Evolutionary conservation across 2,329 filamentous ascomycete species (phyloP), one percentile per base, ranked within the genome.

Genomic region (Ceratocystiopsis minuta): DNA sequence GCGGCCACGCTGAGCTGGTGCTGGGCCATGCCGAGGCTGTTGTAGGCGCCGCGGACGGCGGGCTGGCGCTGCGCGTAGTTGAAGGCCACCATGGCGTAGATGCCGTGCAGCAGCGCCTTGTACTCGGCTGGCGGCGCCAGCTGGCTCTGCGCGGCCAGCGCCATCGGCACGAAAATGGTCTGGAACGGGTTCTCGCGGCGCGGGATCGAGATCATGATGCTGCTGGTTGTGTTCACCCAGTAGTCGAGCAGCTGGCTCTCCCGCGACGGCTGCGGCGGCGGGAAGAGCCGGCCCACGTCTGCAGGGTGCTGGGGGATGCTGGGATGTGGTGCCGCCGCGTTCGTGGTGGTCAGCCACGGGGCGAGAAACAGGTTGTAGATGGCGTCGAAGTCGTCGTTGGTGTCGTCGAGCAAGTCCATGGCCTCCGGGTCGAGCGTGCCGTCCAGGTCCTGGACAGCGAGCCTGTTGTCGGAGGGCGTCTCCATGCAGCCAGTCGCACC

Each of bases 71-170:
- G 40, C 14, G 35, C 40, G 16, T 13, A 35, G 28, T 41, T 41
- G 35, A 33, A 41, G 16, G 40, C 40, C 12, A 35, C 13, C 28
- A 41, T 16, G 16, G 40, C 40, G 40, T 37, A 41, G 35, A 41
- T 41, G 24, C 40, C 18, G 28, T 41, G 35, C 13, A 41, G 35
- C 40, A 41, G 35, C 3, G 40, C 40, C 24, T 3, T 3, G 16
- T 37, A 9, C 28, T 37, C 40, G 3, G 35, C 15, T 3, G 40
- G 13, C 11, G 35, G 35, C 6, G 9, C 7, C 3, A 17, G 34
- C 28, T 37, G 16, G 28, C 28, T 37, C 35, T 37, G 28, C 10
- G 40, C 40, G 9, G 36, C 16, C 7, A 41, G 35, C 13, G 40
- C 40, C 35, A 41, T 32, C 16, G 40, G 40, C 9, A 41, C 12